Evolutionary conservation across 2,329 filamentous ascomycete genomes (phyloP).

Genomic region (Trichoderma citrinoviride): DNA sequence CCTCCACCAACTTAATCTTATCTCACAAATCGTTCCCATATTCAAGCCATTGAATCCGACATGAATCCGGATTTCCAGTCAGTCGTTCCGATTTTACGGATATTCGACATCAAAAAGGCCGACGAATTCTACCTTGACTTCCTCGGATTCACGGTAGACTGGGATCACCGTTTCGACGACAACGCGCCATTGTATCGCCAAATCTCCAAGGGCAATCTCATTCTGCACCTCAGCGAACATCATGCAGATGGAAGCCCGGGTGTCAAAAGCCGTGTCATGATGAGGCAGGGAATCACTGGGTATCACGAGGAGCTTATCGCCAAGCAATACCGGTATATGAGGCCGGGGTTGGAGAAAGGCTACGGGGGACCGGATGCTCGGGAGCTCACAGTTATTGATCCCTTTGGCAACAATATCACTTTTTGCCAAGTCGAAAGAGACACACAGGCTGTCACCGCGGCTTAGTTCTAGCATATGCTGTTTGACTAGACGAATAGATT

Average conservation of each 20-base stretch:
- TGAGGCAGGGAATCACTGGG: background rate
- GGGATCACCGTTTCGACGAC: slow-evolving; percentile 27
- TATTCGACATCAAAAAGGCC: slow-evolving; percentile 26
- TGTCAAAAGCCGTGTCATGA: background rate
- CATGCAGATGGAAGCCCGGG: background rate
- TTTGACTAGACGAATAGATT: background rate
- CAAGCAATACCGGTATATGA: slow-evolving; percentile 25
- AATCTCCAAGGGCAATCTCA: slow-evolving; percentile 21
- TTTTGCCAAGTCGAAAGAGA: slow-evolving; percentile 18
- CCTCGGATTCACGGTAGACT: slow-evolving; percentile 25
- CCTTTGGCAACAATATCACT: slow-evolving; percentile 25
- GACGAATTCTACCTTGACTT: slow-evolving; percentile 26
- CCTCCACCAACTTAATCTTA: accelerated
- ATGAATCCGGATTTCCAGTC: slow-evolving; percentile 20
- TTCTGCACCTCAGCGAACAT: slow-evolving; percentile 25
- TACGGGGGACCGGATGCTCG: slow-evolving; percentile 6
- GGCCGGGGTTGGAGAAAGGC: slow-evolving; percentile 23
- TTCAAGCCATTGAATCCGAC: too few species aligned
- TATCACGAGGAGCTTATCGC: slow-evolving; percentile 22
- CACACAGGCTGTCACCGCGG: background rate
- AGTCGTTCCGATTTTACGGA: slow-evolving; percentile 25
- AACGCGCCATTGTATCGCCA: slow-evolving; percentile 25
- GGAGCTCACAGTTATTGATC: slow-evolving; percentile 24
- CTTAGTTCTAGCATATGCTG: background rate
- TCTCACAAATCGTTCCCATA: too few species aligned